Evolutionary conservation across 2,329 filamentous ascomycete species (phyloP), one percentile per base, ranked within the genome.

Genomic region (Amphichorda felina): DNA sequence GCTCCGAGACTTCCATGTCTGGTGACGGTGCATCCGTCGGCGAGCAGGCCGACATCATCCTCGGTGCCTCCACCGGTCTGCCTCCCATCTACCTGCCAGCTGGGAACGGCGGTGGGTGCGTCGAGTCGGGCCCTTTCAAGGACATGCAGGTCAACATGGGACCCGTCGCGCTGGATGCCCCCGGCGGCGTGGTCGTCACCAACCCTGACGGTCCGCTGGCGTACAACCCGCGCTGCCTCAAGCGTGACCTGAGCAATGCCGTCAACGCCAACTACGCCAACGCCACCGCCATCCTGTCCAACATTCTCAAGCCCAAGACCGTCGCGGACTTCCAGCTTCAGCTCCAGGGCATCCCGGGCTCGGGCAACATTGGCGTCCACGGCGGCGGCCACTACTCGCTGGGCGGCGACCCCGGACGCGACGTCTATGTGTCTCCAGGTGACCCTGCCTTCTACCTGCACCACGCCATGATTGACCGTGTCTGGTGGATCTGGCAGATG

Each of bases 91-190:
- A 40, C 19, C 43, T 68, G 8, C 61, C 66, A 1, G 55, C 66
- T 1, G 72, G 68, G 6, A 56, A 54, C 3, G 73, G 74, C 4
- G 72, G 73, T 27, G 73, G 72, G 17, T 75, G 70, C 45, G 56
- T 77, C 3, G 56, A 49, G 11, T 57, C 53, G 0, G 70, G 70
- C 0, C 72, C 72, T 2, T 61, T 74, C n/a, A 50, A 48, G 19
- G 50, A 61, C 41, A 54, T 60, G 46, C 50, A 40, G 1, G 54
- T 65, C 36, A 63, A 59, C 37, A 47, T 65, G 2, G 61, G 61
- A 1, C 61, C 61, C 11, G 50, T 54, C 6, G 46, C 50, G 4
- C 50, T 51, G 5, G 46, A 50, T 8, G 36, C 49, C 2, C 49
- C 50, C 4, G 51, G 50, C 2, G 53, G 36, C 39, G 22, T 30